phyloP scores from a whole-genome alignment of 257 asterid species.

The Ocimum tenuiflorum region DNA sequence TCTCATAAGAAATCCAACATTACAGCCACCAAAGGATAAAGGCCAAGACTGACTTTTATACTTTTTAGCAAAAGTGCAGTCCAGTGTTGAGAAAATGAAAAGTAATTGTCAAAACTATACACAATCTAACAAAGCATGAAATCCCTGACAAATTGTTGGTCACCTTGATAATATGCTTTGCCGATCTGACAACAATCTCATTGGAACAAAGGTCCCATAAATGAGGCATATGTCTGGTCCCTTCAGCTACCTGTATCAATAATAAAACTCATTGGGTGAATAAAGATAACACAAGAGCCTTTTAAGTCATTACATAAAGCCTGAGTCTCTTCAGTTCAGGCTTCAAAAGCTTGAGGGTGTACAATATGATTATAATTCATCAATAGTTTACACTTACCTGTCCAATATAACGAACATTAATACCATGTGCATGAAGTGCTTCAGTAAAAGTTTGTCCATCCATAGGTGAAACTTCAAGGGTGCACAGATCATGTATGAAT shows the following conservation, averaged over 20 bases:
- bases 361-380: conserved; percentile 10
- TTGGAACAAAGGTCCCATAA: conserved; percentile 80
- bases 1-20: not conserved
- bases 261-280: not conserved
- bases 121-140: not conserved
- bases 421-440: conserved; percentile 92
- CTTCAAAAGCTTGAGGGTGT: not conserved
- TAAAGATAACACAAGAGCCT: not conserved
- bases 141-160: conserved; percentile 15
- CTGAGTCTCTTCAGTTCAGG: conserved; percentile 4
- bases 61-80: not conserved
- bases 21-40: not conserved
- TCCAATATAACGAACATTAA: conserved; percentile 82
- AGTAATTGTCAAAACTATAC: not conserved
- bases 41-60: not conserved
- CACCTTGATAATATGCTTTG: conserved; percentile 87
- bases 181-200: conserved; percentile 83
- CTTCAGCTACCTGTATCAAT: conserved; percentile 72
- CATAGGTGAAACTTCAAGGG: conserved; percentile 97
- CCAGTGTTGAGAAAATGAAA: not conserved
- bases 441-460: conserved; percentile 93
- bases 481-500: conserved; percentile 67
- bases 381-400: conserved; percentile 41
- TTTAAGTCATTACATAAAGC: not conserved
- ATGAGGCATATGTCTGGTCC: conserved; percentile 75